Conservation (phyloP, 805 yeast species). For the Priceomyces fermenticarens region DNA sequence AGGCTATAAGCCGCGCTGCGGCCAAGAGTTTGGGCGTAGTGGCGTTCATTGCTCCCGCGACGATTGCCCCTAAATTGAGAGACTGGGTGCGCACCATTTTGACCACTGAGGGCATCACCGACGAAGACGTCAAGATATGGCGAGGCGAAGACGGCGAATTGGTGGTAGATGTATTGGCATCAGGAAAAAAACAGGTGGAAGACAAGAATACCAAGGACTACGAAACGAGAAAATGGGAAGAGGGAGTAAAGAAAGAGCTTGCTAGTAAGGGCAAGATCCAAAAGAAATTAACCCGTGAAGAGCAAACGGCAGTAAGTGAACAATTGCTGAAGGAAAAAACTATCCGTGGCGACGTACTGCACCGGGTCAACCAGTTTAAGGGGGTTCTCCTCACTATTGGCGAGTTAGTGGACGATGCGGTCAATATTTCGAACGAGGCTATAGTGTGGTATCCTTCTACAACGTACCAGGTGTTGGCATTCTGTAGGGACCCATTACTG, state of each 20-base stretch:
- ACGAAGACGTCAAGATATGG: conserved; percentile 61
- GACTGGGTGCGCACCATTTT: conserved; percentile 15
- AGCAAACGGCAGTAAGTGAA: conserved; percentile 56
- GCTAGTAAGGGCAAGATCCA: conserved; percentile 48
- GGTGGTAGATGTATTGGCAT: conserved; percentile 58
- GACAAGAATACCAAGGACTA: conserved; percentile 80
- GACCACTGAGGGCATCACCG: conserved; percentile 39
- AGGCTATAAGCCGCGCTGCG: conserved; percentile 51
- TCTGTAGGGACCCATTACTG: conserved; percentile 35
- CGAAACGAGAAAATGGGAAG: conserved; percentile 89
- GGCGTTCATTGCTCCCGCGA: conserved; percentile 59
- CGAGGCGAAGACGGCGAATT: conserved; percentile 64
- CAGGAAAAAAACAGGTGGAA: conserved; percentile 40
- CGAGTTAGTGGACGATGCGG: conserved; percentile 49
- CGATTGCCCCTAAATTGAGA: conserved; percentile 50
- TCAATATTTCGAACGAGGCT: conserved; percentile 62
- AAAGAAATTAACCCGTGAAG: conserved; percentile 74
- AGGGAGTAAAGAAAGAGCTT: conserved; percentile 70
- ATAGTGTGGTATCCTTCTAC: conserved; percentile 72
- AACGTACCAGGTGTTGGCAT: conserved; percentile 44
- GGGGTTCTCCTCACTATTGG: conserved; percentile 54
- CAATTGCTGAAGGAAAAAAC: conserved; percentile 62
- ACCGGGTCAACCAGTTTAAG: conserved; percentile 31
- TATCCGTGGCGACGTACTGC: conserved; percentile 48
- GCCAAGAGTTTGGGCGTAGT: conserved; percentile 45